phyloP scores from a whole-genome alignment of 2,329 filamentous ascomycete genomes.

The Thelonectria rubi region DNA sequence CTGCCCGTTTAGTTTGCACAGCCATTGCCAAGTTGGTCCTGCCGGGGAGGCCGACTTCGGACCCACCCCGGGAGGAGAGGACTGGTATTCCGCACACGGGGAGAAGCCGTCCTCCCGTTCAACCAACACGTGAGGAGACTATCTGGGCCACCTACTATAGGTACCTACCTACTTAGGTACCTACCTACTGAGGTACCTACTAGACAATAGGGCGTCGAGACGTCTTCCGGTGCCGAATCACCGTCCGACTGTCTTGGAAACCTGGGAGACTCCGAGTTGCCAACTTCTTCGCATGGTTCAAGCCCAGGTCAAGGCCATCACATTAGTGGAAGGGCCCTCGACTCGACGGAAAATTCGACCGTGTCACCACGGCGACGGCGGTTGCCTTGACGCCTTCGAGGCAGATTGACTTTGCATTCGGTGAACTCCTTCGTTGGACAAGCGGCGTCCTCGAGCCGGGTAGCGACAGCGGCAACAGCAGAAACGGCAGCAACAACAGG shows the following conservation, averaged over 20 bases:
- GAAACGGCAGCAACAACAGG: neutral
- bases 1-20: constrained; percentile 16
- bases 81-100: too few species aligned
- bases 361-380: neutral
- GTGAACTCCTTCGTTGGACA: neutral
- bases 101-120: neutral
- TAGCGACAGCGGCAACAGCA: neutral
- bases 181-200: too few species aligned
- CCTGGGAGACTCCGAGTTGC: too few species aligned
- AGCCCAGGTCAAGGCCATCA: too few species aligned
- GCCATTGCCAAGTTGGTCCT: constrained; percentile 15
- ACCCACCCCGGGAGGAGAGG: constrained; percentile 5
- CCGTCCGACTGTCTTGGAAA: constrained; percentile 1
- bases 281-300: too few species aligned
- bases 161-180: too few species aligned
- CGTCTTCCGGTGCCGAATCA: constrained; percentile 7
- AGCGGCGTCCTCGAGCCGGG: neutral
- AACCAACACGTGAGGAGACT: neutral
- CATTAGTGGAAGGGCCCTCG: too few species aligned
- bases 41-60: constrained; percentile 19
- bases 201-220: constrained; percentile 18
- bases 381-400: neutral
- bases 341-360: neutral
- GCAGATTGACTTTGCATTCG: neutral
- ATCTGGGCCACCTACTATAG: neutral